A percentile compares a stretch with the other conserved stretches of the same genome.
Evolutionary conservation across 2,329 filamentous ascomycete genomes (phyloP).

Genomic region (Dothistroma septosporum): DNA sequence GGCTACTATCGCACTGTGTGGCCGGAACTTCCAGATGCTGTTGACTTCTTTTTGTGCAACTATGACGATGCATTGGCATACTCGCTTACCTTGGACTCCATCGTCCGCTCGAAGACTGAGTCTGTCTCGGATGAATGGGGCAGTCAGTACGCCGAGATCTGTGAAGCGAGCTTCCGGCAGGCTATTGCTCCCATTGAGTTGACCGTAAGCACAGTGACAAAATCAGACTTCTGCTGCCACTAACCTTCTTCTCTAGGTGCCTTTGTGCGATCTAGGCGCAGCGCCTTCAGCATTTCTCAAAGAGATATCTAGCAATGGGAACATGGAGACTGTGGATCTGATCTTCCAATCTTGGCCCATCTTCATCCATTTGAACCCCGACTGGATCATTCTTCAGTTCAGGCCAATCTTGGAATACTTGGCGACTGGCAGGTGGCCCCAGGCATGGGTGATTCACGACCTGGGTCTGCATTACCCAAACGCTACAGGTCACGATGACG

Average conservation of each 20-base stretch:
- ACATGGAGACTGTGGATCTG: slow-evolving; percentile 33
- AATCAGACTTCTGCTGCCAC: not conserved
- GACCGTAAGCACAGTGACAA: slow-evolving; percentile 14
- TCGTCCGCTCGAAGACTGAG: slow-evolving; percentile 22
- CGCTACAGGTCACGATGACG: slow-evolving; percentile 29
- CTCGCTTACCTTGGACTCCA: slow-evolving; percentile 20
- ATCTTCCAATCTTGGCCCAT: slow-evolving; percentile 33
- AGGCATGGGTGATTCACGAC: slow-evolving; percentile 25
- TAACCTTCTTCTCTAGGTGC: slow-evolving; percentile 13
- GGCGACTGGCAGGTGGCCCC: slow-evolving; percentile 23
- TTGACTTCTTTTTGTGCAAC: slow-evolving; percentile 22
- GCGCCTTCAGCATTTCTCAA: slow-evolving; percentile 48
- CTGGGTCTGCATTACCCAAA: slow-evolving; percentile 26
- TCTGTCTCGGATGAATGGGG: slow-evolving; percentile 24
- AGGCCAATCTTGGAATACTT: slow-evolving; percentile 24
- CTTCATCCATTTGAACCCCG: slow-evolving; percentile 28
- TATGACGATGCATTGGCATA: slow-evolving; percentile 15
- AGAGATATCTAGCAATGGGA: slow-evolving; percentile 48
- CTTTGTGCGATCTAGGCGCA: slow-evolving; percentile 17
- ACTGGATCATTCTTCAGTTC: slow-evolving; percentile 22
- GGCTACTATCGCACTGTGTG: slow-evolving; percentile 25
- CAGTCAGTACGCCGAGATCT: slow-evolving; percentile 28
- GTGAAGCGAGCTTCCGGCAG: slow-evolving; percentile 28
- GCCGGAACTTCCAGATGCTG: slow-evolving; percentile 20
- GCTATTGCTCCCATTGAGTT: slow-evolving; percentile 28